phyloP scores from a whole-genome alignment of 2,329 filamentous ascomycete genomes.

The Corynespora cassiicola region DNA sequence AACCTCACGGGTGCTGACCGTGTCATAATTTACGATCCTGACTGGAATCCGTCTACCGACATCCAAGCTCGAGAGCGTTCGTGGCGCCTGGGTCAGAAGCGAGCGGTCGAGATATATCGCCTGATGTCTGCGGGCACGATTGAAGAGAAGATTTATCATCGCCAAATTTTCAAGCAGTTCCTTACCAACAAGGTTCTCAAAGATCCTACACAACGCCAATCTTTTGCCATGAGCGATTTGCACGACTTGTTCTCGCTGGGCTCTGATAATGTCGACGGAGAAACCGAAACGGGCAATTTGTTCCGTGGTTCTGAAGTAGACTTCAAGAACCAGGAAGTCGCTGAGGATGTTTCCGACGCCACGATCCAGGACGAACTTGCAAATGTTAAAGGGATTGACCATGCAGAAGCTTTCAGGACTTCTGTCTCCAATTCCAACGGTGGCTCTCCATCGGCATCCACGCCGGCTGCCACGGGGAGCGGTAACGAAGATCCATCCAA shows the following conservation, averaged over 20 bases:
- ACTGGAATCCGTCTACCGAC: conserved; percentile 98
- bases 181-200: conserved; percentile 94
- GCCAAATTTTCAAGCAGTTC: conserved; percentile 98
- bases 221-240: conserved; percentile 86
- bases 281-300: conserved; percentile 82
- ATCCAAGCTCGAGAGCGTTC: conserved; percentile 93
- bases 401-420: conserved; percentile 51
- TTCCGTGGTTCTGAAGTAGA: conserved; percentile 88
- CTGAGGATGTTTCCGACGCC: conserved; percentile 28
- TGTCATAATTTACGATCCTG: conserved; percentile 97
- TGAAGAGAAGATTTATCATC: conserved; percentile 98
- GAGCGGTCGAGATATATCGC: conserved; percentile 93
- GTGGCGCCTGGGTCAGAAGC: conserved; percentile 94
- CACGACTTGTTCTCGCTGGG: conserved; percentile 90
- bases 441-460: conserved; percentile 17
- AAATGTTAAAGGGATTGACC: conserved; percentile 50
- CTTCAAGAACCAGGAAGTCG: conserved; percentile 53
- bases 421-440: conserved; percentile 31
- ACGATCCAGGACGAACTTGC: conserved; percentile 37
- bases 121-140: conserved; percentile 99
- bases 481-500: conserved; percentile 29
- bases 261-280: conserved; percentile 65
- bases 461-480: no score
- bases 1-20: conserved; percentile 94
- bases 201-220: conserved; percentile 91